Evolutionary conservation across 148 eudicot species (phyloP), one percentile per base, ranked within the genome.

Genomic region (Cornus controversa): DNA sequence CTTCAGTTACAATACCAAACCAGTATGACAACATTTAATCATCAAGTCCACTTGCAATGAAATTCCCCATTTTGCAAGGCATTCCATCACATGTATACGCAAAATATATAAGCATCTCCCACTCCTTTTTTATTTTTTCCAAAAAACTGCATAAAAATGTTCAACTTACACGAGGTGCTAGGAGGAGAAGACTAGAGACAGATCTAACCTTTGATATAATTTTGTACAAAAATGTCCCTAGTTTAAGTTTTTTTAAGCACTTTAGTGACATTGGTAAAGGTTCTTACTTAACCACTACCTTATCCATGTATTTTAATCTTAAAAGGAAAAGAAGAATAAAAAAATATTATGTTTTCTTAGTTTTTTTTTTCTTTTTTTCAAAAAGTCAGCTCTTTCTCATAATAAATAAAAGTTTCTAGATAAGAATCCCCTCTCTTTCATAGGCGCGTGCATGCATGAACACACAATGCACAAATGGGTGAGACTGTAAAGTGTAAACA

Each of bases 41-140:
- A 37, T 68, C 76, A 75, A 64, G 62, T 40, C 73, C 79, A 80
- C 80, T 82, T 80, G 79, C 77, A 67, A 29, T 29, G 31, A 29
- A 29, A 29, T 29, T 69, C 76, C 79, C 75, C 64, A 63, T 28
- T 29, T 69, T 31, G 34, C 42, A 74, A 74, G 73, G 58, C 54
- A 62, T 45, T 65, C 18, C 69, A 25, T 60, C 75, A 42, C 68
- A 18, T 63, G 45, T 40, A 40, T 40, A 40, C 45, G 0, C 8
- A 40, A 40, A 40, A 40, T 40, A 40, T 40, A 40, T 6, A 8
- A 4, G 45, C 7, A 40, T 40, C 45, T 40, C 45, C 45, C 45
- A 31, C 34, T 31, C 1, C 34, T 31, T 31, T 31, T 31, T 31
- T 31, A 31, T 31, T 31, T 31, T 31, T 31, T 31, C 34, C 34